A percentile compares a stretch with the other conserved stretches of the same genome.
phyloP scores from a whole-genome alignment of 768 basidiomycete species.

The Favolaschia claudopus region DNA sequence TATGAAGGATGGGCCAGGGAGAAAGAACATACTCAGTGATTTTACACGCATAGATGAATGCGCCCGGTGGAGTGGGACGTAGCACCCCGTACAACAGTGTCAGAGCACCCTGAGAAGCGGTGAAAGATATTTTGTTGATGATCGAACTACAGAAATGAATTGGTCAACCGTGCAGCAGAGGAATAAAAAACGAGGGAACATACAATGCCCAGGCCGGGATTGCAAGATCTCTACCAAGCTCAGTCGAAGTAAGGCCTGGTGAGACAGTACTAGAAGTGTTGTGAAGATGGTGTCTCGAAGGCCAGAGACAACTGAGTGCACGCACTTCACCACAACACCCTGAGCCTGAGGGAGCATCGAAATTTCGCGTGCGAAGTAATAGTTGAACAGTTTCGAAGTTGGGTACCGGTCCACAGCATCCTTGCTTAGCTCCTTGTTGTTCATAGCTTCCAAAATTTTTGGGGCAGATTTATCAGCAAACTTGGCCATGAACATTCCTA shows the following conservation, averaged over 20 bases:
- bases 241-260: slow-evolving; percentile 13
- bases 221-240: neutral
- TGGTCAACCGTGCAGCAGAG: neutral
- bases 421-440: neutral
- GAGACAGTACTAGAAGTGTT: neutral
- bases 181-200: neutral
- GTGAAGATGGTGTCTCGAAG: neutral
- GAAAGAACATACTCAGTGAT: slow-evolving; percentile 1
- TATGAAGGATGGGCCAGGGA: neutral
- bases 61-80: slow-evolving; percentile 3
- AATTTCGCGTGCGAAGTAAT: neutral
- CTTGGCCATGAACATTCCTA: neutral
- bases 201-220: neutral
- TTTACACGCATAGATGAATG: slow-evolving; percentile 7
- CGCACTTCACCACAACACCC: slow-evolving; percentile 13
- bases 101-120: slow-evolving; percentile 4
- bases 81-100: slow-evolving; percentile 8
- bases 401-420: neutral
- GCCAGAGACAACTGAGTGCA: neutral
- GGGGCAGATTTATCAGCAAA: neutral
- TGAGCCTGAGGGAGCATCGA: neutral
- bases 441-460: slow-evolving; percentile 1
- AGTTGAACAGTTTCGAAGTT: slow-evolving; percentile 6
- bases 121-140: neutral
- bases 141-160: neutral